Evolutionary conservation across 345 rosid species (phyloP), one percentile per base, ranked within the genome.

Genomic region (Gossypium australe): DNA sequence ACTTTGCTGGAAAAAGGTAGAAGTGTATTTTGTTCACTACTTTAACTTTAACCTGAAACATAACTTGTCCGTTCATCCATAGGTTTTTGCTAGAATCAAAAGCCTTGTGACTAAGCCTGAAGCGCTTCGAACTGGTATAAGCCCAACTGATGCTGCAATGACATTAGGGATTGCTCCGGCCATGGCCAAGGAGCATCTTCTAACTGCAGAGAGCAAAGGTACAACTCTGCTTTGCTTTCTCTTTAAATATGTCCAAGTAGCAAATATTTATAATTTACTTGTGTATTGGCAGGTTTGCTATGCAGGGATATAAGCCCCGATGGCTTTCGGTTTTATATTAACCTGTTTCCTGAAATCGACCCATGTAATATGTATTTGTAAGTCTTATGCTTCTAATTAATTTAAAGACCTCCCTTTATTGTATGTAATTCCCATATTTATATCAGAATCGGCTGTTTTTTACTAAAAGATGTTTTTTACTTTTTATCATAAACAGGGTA

Each of bases 171-270:
- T 95, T 67, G 97, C 98, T 73, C 98, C 99, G 71, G 98, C 99
- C 67, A 87, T 95, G 98, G 99, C 99, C 51, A 93, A 95, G 83
- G 98, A 95, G 83, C 97, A 90, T 80, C 96, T 95, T 79, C 85
- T 93, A 58, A 81, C 89, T 70, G 97, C 99, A 63, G 98, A 93
- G 82, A 92, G 87, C 86, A 87, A 82, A 87, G 99, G 99, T 91
- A 71, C 55, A 24, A 12, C 70, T 57, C 64, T 70, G 14, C 41
- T 55, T 56, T 18, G n/a, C 22, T 75, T 79, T 66, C 44, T 68
- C 25, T 72, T 75, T 59, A 72, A 51, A 44, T 63, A 25, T 74
- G 67, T 29, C 22, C 49, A 0, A 63, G 47, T 17, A 25, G 53
- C 73, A 52, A 41, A 24, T 20, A 27, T 75, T 17, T 75, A 38